Conservation (phyloP, 768 basidiomycete species). For the Lactifluus volemus region DNA sequence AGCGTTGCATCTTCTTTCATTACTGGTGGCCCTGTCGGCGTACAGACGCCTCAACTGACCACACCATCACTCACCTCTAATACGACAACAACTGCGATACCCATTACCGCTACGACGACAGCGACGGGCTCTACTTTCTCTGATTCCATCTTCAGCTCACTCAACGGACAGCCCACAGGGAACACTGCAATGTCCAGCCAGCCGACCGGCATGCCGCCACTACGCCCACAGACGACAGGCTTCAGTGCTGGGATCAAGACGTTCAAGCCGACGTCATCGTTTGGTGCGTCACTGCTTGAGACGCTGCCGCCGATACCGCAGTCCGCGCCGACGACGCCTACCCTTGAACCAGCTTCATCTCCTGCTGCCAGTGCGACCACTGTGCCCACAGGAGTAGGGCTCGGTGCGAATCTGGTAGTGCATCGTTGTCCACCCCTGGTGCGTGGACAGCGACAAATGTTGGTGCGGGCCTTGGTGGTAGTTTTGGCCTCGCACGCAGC, state of each 20-base stretch:
- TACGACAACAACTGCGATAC: background rate
- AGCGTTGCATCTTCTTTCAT: slow-evolving; percentile 70
- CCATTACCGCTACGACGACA: slow-evolving; percentile 21
- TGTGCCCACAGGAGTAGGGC: background rate
- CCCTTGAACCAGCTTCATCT: background rate
- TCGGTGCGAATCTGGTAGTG: background rate
- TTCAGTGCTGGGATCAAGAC: slow-evolving; percentile 39
- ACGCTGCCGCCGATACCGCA: slow-evolving; percentile 60
- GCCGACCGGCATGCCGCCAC: slow-evolving; percentile 22
- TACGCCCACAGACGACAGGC: slow-evolving; percentile 37
- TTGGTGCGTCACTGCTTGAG: slow-evolving; percentile 43
- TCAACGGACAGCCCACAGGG: slow-evolving; percentile 47
- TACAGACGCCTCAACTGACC: slow-evolving; percentile 8
- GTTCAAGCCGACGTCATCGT: slow-evolving; percentile 46
- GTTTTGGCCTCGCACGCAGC: slow-evolving; percentile 16
- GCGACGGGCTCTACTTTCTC: slow-evolving; percentile 39
- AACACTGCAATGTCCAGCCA: slow-evolving; percentile 27
- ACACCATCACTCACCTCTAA: slow-evolving; percentile 18
- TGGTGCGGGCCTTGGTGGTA: background rate
- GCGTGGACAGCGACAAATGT: slow-evolving; percentile 7
- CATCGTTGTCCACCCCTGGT: background rate
- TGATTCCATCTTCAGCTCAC: slow-evolving; percentile 38
- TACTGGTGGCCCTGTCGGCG: slow-evolving; percentile 30
- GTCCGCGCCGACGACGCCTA: slow-evolving; percentile 42
- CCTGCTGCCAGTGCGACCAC: background rate